Evolutionary conservation across 2,329 filamentous ascomycete species (phyloP).

Genomic region (Thyridium curvatum): DNA sequence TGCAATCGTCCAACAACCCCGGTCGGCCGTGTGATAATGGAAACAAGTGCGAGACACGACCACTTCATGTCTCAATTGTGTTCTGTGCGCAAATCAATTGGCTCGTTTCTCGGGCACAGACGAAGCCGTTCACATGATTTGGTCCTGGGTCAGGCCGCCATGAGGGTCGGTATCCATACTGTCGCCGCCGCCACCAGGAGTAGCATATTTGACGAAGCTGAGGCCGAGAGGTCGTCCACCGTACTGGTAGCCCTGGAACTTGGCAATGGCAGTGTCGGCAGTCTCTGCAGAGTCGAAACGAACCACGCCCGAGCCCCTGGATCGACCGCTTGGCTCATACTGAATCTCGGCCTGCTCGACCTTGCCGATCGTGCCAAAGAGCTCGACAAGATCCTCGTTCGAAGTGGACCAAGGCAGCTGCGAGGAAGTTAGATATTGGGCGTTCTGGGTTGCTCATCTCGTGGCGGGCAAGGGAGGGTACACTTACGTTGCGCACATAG

Average conservation of each 20-base stretch:
- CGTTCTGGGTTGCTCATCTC: too few species aligned
- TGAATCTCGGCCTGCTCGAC: conserved; percentile 99
- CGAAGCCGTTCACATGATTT: conserved; percentile 73
- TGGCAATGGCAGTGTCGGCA: conserved; percentile 88
- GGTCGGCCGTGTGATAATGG: too few species aligned
- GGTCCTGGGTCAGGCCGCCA: conserved; percentile 83
- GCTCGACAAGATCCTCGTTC: conserved; percentile 92
- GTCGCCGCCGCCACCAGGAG: conserved; percentile 54
- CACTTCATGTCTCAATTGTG: too few species aligned
- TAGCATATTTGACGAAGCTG: conserved; percentile 89
- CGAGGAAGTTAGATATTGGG: conserved; percentile 11
- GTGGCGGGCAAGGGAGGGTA: too few species aligned
- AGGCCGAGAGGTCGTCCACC: conserved; percentile 89
- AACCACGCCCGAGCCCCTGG: conserved; percentile 92
- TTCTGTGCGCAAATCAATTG: not conserved
- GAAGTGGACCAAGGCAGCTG: conserved; percentile 98
- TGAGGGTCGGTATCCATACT: conserved; percentile 79
- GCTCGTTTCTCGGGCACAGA: not conserved
- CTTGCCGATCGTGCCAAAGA: conserved; percentile 97
- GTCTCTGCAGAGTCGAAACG: conserved; percentile 79
- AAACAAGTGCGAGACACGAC: too few species aligned
- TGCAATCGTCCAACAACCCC: too few species aligned
- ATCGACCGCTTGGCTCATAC: conserved; percentile 94
- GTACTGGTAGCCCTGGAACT: conserved; percentile 97
- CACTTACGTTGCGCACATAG: conserved; percentile 92